phyloP scores from a whole-genome alignment of 129 eudicot species.

The Chrysanthemum lavandulifolium region DNA sequence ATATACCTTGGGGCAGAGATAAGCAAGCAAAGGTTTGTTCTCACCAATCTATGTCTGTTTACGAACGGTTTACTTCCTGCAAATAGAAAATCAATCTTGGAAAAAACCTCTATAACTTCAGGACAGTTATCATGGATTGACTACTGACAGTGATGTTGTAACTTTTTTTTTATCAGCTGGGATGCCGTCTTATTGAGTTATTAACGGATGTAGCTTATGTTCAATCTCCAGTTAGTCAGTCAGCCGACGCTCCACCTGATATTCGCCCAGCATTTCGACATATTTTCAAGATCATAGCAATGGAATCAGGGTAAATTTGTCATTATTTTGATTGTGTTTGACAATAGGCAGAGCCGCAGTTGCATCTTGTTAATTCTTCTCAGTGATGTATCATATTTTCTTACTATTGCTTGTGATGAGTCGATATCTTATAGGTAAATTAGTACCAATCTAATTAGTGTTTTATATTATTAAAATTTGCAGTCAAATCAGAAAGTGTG shows the following conservation, averaged over 20 bases:
- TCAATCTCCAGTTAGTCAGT: slow-evolving; percentile 68
- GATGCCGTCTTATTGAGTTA: slow-evolving; percentile 86
- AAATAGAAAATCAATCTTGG: neutral
- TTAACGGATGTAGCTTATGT: slow-evolving; percentile 85
- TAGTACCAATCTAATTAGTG: slow-evolving; percentile 18
- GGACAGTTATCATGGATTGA: slow-evolving; percentile 14
- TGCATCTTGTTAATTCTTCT: slow-evolving; percentile 10
- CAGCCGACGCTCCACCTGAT: slow-evolving; percentile 89
- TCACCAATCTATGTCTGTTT: slow-evolving; percentile 14
- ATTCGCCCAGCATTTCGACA: slow-evolving; percentile 95
- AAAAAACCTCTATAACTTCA: neutral
- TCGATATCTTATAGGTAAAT: slow-evolving; percentile 13
- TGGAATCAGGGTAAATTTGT: slow-evolving; percentile 56
- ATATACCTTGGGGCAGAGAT: slow-evolving; percentile 72
- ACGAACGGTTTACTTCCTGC: neutral
- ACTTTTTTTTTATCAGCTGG: slow-evolving; percentile 62
- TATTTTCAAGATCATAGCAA: slow-evolving; percentile 50
- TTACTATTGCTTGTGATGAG: slow-evolving; percentile 6
- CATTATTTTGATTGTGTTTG: neutral
- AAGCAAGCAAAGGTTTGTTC: slow-evolving; percentile 79
- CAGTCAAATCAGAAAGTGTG: slow-evolving; percentile 62
- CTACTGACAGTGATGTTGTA: slow-evolving; percentile 15
- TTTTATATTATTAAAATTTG: slow-evolving; percentile 6
- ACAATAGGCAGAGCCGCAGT: neutral
- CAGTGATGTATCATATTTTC: neutral